Evolutionary conservation across 2,329 filamentous ascomycete species (phyloP).

Genomic region (Aspergillus luchuensis): DNA sequence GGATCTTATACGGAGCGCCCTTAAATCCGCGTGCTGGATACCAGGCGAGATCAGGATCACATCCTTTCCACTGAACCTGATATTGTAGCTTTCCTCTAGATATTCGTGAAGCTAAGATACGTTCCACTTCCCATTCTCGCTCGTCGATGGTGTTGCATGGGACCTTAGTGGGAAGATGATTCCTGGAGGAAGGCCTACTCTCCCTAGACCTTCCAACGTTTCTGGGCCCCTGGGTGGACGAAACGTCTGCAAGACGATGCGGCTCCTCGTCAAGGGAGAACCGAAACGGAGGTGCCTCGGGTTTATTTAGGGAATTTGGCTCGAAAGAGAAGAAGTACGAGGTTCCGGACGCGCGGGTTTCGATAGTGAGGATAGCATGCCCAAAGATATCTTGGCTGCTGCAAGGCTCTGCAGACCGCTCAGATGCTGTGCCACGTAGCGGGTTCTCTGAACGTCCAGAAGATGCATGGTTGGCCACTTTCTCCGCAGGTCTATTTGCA

Average conservation of each 20-base stretch:
- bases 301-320: constrained; percentile 12
- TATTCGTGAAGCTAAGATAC: constrained; percentile 9
- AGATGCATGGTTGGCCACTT: constrained; percentile 6
- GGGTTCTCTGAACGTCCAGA: constrained; percentile 6
- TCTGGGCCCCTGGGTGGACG: constrained; percentile 6
- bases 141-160: constrained; percentile 9
- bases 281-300: not conserved
- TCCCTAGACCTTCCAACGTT: constrained; percentile 12
- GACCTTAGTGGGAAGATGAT: constrained; percentile 7
- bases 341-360: constrained; percentile 7
- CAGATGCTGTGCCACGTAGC: constrained; percentile 8
- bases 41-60: constrained; percentile 10
- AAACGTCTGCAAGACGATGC: constrained; percentile 11
- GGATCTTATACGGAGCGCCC: constrained; percentile 10
- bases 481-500: constrained; percentile 1
- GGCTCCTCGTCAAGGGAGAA: constrained; percentile 13
- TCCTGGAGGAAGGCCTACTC: constrained; percentile 7
- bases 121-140: constrained; percentile 14
- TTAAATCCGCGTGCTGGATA: constrained; percentile 12
- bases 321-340: constrained; percentile 15
- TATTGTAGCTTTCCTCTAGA: constrained; percentile 15
- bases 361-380: constrained; percentile 11
- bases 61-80: constrained; percentile 13
- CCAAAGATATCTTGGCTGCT: constrained; percentile 14
- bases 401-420: constrained; percentile 7